A percentile compares a stretch with the other conserved stretches of the same genome.
Evolutionary conservation across 345 rosid species (phyloP).

Genomic region (Murraya paniculata): DNA sequence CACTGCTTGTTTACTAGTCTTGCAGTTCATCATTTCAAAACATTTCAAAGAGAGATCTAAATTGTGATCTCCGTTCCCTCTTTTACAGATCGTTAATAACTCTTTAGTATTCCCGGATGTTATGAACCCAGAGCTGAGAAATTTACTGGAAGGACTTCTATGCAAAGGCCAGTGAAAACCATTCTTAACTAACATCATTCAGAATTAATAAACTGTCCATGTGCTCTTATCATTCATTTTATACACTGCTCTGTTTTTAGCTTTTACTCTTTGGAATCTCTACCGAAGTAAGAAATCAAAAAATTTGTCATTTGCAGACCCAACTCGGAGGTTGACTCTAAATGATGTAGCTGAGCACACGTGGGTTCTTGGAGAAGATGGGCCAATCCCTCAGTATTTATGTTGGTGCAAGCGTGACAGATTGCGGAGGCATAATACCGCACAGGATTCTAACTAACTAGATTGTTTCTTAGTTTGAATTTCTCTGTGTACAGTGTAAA

Average conservation of each 20-base stretch:
- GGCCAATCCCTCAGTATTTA: conserved; percentile 53
- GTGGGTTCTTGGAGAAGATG: conserved; percentile 77
- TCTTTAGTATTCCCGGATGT: conserved; percentile 62
- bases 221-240: neutral
- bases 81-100: conserved; percentile 71
- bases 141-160: conserved; percentile 81
- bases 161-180: conserved; percentile 62
- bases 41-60: neutral
- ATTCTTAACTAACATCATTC: neutral
- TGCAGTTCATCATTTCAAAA: neutral
- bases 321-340: conserved; percentile 66
- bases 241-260: neutral
- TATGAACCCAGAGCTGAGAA: conserved; percentile 64
- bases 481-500: conserved; percentile 28
- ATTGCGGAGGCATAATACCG: conserved; percentile 24
- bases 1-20: neutral
- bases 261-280: neutral
- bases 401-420: conserved; percentile 85
- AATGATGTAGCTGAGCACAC: conserved; percentile 63
- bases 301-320: conserved; percentile 48
- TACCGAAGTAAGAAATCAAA: conserved; percentile 8
- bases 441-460: conserved; percentile 22
- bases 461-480: conserved; percentile 17
- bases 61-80: neutral
- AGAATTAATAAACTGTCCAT: neutral